A percentile compares a stretch with the other conserved stretches of the same genome.
phyloP scores from a whole-genome alignment of 2,329 filamentous ascomycete species.

The Fusarium musae region DNA sequence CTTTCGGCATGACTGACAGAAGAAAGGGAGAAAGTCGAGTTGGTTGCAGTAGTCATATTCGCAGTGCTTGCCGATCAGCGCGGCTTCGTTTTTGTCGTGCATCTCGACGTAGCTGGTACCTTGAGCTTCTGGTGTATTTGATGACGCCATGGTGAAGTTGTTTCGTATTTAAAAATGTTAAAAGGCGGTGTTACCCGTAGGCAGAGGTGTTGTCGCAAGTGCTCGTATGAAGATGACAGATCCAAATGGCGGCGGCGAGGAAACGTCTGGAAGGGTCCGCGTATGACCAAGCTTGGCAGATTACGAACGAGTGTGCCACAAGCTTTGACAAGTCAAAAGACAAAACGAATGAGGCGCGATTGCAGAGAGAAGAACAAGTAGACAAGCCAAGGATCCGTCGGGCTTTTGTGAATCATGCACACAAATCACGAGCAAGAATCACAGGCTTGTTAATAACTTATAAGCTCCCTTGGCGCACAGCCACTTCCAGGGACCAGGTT shows the following conservation, averaged over 20 bases:
- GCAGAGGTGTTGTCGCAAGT: slow-evolving; percentile 47
- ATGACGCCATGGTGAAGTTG: slow-evolving; percentile 62
- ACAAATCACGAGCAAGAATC: background rate
- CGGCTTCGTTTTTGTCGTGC: slow-evolving; percentile 78
- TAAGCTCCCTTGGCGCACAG: slow-evolving; percentile 14
- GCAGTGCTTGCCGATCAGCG: slow-evolving; percentile 90
- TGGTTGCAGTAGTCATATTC: slow-evolving; percentile 91
- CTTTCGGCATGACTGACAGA: slow-evolving; percentile 86
- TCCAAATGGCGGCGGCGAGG: slow-evolving; percentile 42
- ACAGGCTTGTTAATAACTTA: slow-evolving; percentile 1
- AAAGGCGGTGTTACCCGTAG: slow-evolving; percentile 26
- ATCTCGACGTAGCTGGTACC: slow-evolving; percentile 75
- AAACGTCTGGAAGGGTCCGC: slow-evolving; percentile 50
- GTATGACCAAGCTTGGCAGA: slow-evolving; percentile 44
- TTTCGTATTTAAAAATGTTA: slow-evolving; percentile 20
- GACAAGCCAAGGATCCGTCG: background rate
- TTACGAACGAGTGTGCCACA: slow-evolving; percentile 14
- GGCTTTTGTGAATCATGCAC: background rate
- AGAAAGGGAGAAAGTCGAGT: slow-evolving; percentile 95
- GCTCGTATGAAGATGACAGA: slow-evolving; percentile 32
- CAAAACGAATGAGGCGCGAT: background rate
- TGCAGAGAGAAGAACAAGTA: background rate
- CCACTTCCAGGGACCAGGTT: slow-evolving; percentile 21
- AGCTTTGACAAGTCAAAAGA: slow-evolving; percentile 3
- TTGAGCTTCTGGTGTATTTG: slow-evolving; percentile 54